phyloP scores from a whole-genome alignment of 2,329 filamentous ascomycete genomes.

The Alternaria consortialis region DNA sequence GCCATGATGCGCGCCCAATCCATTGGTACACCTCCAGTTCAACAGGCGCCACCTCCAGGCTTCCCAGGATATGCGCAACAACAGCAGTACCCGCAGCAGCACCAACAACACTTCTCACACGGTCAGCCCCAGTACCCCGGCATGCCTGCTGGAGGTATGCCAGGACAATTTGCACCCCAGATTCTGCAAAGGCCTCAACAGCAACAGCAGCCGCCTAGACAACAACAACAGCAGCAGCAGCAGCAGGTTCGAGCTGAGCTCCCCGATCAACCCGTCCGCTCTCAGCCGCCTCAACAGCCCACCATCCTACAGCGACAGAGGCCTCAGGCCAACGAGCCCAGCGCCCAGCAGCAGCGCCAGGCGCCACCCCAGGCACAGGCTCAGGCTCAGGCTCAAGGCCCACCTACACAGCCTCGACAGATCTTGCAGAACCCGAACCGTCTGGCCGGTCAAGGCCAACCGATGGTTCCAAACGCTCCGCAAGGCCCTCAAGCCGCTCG shows the following conservation, averaged over 20 bases:
- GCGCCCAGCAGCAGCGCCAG: slow-evolving; percentile 37
- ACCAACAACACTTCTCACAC: slow-evolving; percentile 39
- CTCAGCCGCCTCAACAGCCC: slow-evolving; percentile 42
- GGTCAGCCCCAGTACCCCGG: slow-evolving; percentile 43
- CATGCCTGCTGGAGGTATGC: slow-evolving; percentile 42
- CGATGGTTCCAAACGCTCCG: slow-evolving; percentile 42
- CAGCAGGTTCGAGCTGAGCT: slow-evolving; percentile 57
- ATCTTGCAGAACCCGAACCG: slow-evolving; percentile 83
- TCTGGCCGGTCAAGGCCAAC: slow-evolving; percentile 56
- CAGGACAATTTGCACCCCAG: slow-evolving; percentile 59
- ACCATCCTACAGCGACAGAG: slow-evolving; percentile 50
- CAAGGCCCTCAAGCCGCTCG: slow-evolving; percentile 41
- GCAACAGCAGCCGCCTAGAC: slow-evolving; percentile 46
- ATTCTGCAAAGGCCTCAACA: slow-evolving; percentile 59
- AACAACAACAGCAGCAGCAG: slow-evolving; percentile 53
- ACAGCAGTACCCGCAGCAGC: slow-evolving; percentile 24
- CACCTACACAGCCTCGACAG: slow-evolving; percentile 67
- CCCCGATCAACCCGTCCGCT: slow-evolving; percentile 48
- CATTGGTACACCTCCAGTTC: slow-evolving; percentile 51
- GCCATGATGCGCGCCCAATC: slow-evolving; percentile 83
- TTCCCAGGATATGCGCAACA: slow-evolving; percentile 24
- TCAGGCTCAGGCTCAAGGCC: slow-evolving; percentile 49
- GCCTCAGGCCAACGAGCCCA: slow-evolving; percentile 32
- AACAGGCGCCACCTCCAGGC: slow-evolving; percentile 34
- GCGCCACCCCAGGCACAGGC: slow-evolving; percentile 48